A percentile compares a stretch with the other conserved stretches of the same genome.
Conservation (phyloP, 73 alveolate genomes). For the Effrenium voratum region DNA sequence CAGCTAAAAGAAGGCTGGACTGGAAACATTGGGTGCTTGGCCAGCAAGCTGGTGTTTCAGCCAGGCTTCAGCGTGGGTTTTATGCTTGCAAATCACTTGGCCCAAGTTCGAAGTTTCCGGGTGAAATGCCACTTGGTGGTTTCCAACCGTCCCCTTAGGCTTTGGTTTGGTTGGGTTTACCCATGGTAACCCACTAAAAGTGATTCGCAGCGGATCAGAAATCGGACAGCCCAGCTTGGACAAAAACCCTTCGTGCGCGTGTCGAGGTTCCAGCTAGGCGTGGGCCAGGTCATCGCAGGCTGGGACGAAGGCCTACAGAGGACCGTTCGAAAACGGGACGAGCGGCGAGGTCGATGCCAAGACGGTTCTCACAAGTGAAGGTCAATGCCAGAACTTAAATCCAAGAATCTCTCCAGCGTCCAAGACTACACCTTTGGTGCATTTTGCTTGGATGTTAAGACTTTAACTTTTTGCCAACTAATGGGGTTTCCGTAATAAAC, state of each 20-base stretch:
- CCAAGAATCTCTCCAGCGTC: not conserved
- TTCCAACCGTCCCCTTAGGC: not conserved
- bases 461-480: not conserved
- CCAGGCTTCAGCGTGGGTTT: too few species aligned
- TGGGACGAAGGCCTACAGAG: constrained; percentile 46
- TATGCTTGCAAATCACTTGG: not conserved
- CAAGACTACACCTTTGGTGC: not conserved
- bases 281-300: constrained; percentile 52
- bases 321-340: too few species aligned
- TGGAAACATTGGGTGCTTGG: too few species aligned
- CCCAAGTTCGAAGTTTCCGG: not conserved
- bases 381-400: not conserved
- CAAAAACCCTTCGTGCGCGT: not conserved
- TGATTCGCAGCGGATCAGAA: not conserved
- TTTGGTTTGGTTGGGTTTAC: too few species aligned
- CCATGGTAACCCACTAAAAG: not conserved
- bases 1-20: too few species aligned
- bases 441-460: not conserved
- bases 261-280: constrained; percentile 65
- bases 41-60: too few species aligned
- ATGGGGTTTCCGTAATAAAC: not conserved
- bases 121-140: not conserved
- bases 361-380: not conserved
- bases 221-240: not conserved
- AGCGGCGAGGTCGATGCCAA: not conserved